Evolutionary conservation across 2,329 filamentous ascomycete genomes (phyloP), one percentile per base, ranked within the genome.

Genomic region (Aspergillus hiratsukae): DNA sequence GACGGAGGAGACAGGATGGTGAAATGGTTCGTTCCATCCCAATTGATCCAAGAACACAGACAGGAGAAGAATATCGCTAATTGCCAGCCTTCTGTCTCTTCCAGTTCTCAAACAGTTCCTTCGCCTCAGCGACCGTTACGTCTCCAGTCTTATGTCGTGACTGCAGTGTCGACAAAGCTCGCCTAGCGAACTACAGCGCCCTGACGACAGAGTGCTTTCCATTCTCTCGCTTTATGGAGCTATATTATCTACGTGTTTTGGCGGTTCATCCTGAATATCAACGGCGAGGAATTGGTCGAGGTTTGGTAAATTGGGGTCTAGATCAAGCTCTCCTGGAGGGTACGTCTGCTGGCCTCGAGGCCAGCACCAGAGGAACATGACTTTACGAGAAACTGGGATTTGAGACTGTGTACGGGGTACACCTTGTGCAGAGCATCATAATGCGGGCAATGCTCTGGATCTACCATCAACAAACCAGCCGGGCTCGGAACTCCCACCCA

Each of bases 231-330:
- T 51, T 29, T 37, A 54, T 53, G 3, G 45, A 60, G 3, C 25
- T 58, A 17, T 62, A 57, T 59, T 60, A 52, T 43, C 62, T 64
- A 23, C 23, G 17, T 9, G 55, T 52, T 10, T 40, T 64, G 11
- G 64, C 56, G 3, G 59, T 66, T 11, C 37, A 59, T 31, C 59
- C 61, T 9, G 41, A 10, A 6, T 52, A 55, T 41, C 57, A 63
- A 11, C 55, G 55, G 23, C 50, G 51, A 14, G 64, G 61, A 2
- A 53, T 63, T 17, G 63, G 61, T 37, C 55, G 48, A 27, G 50
- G 51, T 21, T 58, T 66, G 19, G 54, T 66, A 7, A 51, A 58
- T 43, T 61, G 53, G 61, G 59, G 59, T 9, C 23, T 64, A 14
- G 53, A 61, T 40, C 59, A 58, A 37, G 65, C 61, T 5, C 45